phyloP scores from a whole-genome alignment of 495 filamentous ascomycete genomes.

The Daldinia decipiens region DNA sequence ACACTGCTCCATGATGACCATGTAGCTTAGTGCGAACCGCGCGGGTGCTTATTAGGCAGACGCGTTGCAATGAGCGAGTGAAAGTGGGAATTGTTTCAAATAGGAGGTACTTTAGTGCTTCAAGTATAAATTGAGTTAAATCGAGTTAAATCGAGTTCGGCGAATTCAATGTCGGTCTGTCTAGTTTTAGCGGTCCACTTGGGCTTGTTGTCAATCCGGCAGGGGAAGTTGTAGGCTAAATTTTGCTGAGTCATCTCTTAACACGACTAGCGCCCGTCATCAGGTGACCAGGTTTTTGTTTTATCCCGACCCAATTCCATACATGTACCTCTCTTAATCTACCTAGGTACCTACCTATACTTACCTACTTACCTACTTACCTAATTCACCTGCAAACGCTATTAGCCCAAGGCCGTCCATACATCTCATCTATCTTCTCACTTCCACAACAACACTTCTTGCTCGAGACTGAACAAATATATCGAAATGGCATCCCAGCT shows the following conservation, averaged over 20 bases:
- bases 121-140: neutral
- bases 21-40: slow-evolving; percentile 9
- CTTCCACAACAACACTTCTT: neutral
- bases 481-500: slow-evolving; percentile 80
- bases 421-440: neutral
- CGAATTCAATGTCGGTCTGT: slow-evolving; percentile 5
- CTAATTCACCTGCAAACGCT: slow-evolving; percentile 8
- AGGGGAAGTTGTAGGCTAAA: neutral
- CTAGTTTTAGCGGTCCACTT: neutral
- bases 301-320: neutral
- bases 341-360: too few species aligned
- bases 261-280: slow-evolving; percentile 19
- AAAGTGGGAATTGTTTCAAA: slow-evolving; percentile 5
- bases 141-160: neutral
- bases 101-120: too few species aligned
- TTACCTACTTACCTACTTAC: neutral
- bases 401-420: neutral
- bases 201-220: neutral
- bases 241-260: slow-evolving; percentile 25
- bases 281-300: slow-evolving; percentile 28
- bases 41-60: slow-evolving; percentile 34
- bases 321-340: too few species aligned
- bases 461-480: neutral
- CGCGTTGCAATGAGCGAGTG: slow-evolving; percentile 24
- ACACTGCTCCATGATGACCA: slow-evolving; percentile 42